A percentile compares a stretch with the other conserved stretches of the same genome.
Evolutionary conservation across 148 eudicot genomes (phyloP).

Genomic region (Camellia japonica): DNA sequence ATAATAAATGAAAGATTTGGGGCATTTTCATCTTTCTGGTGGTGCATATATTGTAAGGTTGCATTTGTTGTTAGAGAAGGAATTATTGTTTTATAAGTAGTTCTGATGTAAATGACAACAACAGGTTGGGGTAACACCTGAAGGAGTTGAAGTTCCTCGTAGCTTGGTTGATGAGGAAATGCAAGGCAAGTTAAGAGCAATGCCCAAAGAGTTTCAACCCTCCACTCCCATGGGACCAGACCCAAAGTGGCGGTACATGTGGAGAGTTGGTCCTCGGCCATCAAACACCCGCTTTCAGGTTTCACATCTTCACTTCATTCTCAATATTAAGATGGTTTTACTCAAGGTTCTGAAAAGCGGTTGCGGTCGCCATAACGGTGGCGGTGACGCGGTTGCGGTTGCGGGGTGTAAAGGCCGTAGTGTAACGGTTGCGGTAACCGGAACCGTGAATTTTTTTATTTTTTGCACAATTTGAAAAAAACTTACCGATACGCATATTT

Average conservation of each 20-base stretch:
- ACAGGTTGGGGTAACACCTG: conserved; percentile 98
- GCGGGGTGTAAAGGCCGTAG: too few species aligned
- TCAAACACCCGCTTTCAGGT: conserved; percentile 73
- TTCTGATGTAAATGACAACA: not conserved
- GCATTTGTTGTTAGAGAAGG: not conserved
- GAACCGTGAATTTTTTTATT: too few species aligned
- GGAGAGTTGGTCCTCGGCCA: conserved; percentile 96
- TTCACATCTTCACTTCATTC: not conserved
- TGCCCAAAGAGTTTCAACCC: conserved; percentile 68
- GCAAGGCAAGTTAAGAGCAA: conserved; percentile 56
- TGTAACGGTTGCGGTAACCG: too few species aligned
- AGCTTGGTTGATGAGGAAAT: conserved; percentile 88
- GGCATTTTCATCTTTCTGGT: not conserved
- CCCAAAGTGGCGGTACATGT: conserved; percentile 98
- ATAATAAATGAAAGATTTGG: not conserved
- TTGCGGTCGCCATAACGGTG: too few species aligned
- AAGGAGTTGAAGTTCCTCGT: conserved; percentile 97
- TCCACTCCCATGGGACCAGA: conserved; percentile 84
- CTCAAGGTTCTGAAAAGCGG: too few species aligned
- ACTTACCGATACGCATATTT: too few species aligned
- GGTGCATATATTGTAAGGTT: conserved; percentile 1
- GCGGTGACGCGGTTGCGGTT: too few species aligned
- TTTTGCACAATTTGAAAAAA: too few species aligned
- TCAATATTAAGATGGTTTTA: not conserved
- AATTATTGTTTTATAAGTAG: not conserved